phyloP scores from a whole-genome alignment of 352 stramenopile species.

The Globisporangium iwayamae region DNA sequence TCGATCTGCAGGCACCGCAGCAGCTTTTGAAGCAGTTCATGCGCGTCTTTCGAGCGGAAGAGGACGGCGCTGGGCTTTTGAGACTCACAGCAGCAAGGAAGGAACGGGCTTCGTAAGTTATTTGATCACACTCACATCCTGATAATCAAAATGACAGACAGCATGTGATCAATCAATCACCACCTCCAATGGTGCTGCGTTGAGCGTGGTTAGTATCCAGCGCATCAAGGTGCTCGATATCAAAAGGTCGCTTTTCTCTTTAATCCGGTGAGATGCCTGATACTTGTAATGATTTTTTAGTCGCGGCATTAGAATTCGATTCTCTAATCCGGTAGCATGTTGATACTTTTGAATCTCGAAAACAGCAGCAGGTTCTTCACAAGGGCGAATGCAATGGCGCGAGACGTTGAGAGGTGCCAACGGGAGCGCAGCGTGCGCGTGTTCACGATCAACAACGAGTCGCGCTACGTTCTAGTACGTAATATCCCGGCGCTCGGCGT shows the following conservation, averaged over 20 bases:
- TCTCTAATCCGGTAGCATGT: neutral
- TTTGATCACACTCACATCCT: constrained; percentile 4
- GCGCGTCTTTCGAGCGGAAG: neutral
- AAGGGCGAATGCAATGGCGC: neutral
- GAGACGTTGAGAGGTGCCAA: neutral
- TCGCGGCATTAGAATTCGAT: neutral
- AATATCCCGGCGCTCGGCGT: constrained; percentile 61
- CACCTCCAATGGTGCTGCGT: no score
- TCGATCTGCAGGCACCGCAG: neutral
- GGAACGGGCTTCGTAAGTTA: constrained; percentile 7
- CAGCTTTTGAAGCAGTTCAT: neutral
- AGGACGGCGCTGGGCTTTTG: neutral
- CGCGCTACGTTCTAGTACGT: constrained; percentile 51
- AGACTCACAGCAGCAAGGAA: neutral
- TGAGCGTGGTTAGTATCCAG: neutral
- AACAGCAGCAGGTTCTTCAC: neutral
- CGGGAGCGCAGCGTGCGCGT: constrained; percentile 30
- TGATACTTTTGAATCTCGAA: neutral
- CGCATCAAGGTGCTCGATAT: neutral
- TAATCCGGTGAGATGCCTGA: neutral
- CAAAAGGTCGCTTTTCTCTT: neutral
- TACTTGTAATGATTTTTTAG: neutral
- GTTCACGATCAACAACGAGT: constrained; percentile 62
- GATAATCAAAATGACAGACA: neutral
- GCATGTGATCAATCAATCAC: neutral